Evolutionary conservation across 116 monocot genomes (phyloP), one percentile per base, ranked within the genome.

Genomic region (Trichopus zeylanicus): DNA sequence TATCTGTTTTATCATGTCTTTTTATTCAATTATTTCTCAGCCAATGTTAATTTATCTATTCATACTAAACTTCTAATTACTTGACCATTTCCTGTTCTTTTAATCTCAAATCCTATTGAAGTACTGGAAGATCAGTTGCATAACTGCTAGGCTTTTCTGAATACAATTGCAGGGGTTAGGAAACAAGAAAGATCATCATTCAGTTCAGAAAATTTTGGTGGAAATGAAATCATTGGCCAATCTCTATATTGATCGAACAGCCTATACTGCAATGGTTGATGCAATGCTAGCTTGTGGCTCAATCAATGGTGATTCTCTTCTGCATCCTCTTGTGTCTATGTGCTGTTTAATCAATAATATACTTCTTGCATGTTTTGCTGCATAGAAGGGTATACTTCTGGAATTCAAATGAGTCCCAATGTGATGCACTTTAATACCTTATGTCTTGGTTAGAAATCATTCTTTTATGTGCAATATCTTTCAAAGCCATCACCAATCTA

Each of bases 211-310:
- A 29, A 79, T 82, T 62, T 67, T 91, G 24, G 49, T 70, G 26
- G 90, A 91, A 57, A 86, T 91, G 82, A 91, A 91, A 72, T 68
- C 82, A 31, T 62, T 59, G 13, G 55, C 64, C 54, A 31, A 39
- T 51, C 34, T n/a, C n/a, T n/a, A n/a, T n/a, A n/a, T n/a, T 48
- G 90, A 91, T 72, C 69, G 90, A 71, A 78, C 68, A 63, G 82
- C 86, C 59, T 91, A 91, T 59, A 81, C 90, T 51, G 76, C 86
- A 51, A 78, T 77, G 25, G 53, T 82, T 54, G 90, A 91, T 79
- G 71, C 90, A 37, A 48, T 91, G 27, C 70, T 91, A 66, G 70
- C 71, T 53, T 91, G 85, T 72, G 85, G 79, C 29, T 82, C 67
- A 57, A 70, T 53, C 30, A 56, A 55, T 23, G 81, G 90, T 91